phyloP scores from a whole-genome alignment of 208 protist species.

The Crithidia acanthocephali region DNA sequence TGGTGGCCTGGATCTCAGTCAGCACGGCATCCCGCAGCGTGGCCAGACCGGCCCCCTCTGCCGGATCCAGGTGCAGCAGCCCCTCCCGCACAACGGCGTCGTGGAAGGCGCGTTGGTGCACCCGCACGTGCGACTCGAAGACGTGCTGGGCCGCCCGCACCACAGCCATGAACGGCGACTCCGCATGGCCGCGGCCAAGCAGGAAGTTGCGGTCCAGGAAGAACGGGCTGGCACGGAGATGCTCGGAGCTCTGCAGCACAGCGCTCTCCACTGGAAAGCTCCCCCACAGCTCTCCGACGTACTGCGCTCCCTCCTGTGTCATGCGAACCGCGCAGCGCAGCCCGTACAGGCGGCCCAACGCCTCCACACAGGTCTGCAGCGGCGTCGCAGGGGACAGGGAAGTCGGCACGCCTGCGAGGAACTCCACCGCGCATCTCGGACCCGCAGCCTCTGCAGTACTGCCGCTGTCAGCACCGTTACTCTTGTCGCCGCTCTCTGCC shows the following conservation, averaged over 20 bases:
- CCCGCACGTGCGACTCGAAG: constrained; percentile 46
- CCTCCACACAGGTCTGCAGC: constrained; percentile 25
- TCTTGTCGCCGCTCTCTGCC: background rate
- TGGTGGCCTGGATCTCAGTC: constrained; percentile 26
- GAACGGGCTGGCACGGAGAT: constrained; percentile 13
- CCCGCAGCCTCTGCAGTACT: background rate
- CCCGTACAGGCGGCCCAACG: constrained; percentile 36
- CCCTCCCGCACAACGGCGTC: constrained; percentile 9
- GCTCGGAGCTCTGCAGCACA: background rate
- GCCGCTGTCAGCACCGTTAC: background rate
- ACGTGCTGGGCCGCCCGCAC: constrained; percentile 39
- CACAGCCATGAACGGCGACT: constrained; percentile 20
- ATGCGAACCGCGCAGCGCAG: constrained; percentile 20
- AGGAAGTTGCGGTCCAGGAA: constrained; percentile 18
- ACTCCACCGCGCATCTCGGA: background rate
- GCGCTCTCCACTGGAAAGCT: constrained; percentile 16
- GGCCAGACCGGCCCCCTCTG: background rate
- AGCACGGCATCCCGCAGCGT: constrained; percentile 24
- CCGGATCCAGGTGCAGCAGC: constrained; percentile 8
- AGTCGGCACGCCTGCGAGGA: constrained; percentile 4
- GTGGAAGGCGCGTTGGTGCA: constrained; percentile 23
- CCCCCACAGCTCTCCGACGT: constrained; percentile 32
- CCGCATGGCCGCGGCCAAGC: constrained; percentile 22
- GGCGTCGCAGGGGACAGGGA: constrained; percentile 25
- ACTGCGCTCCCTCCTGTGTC: constrained; percentile 8